These are phyloP conservation scores for Trichoderma sp. DNA, from an alignment of 2,329 filamentous ascomycete species.

Conservation along the genomic window DNA sequence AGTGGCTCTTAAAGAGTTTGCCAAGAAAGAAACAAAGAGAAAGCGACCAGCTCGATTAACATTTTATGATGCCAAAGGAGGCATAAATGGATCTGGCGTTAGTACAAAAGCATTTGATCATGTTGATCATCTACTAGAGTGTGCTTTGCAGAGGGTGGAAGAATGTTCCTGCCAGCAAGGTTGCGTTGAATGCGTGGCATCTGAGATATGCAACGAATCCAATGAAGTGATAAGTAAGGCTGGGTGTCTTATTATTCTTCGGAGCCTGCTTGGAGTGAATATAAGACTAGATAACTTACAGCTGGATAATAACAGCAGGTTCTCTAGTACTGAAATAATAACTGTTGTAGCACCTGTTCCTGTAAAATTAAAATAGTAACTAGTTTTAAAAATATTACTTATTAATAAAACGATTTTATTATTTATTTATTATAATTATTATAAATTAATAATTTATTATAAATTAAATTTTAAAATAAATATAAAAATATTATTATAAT, in stretches of 20 bases:
- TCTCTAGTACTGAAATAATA: slow-evolving; percentile 73
- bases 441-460: not conserved
- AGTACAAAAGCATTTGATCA: slow-evolving; percentile 94
- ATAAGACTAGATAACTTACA: slow-evolving; percentile 84
- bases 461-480: no score
- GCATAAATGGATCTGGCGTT: slow-evolving; percentile 79
- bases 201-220: slow-evolving; percentile 78
- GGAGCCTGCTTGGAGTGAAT: slow-evolving; percentile 70
- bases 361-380: not conserved
- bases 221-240: slow-evolving; percentile 95
- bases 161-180: slow-evolving; percentile 76
- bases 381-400: not conserved
- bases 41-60: slow-evolving; percentile 87
- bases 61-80: slow-evolving; percentile 95
- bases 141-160: slow-evolving; percentile 76
- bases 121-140: slow-evolving; percentile 72
- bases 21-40: slow-evolving; percentile 65
- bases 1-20: slow-evolving; percentile 82
- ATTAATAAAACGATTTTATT: not conserved
- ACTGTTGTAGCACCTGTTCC: not conserved
- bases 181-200: slow-evolving; percentile 87
- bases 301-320: slow-evolving; percentile 73
- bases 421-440: not conserved
- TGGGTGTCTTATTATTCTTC: slow-evolving; percentile 79
- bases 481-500: no score